These are phyloP conservation scores for Suillus paluster DNA, from an alignment of 768 basidiomycete genomes.

Conservation along the genomic window DNA sequence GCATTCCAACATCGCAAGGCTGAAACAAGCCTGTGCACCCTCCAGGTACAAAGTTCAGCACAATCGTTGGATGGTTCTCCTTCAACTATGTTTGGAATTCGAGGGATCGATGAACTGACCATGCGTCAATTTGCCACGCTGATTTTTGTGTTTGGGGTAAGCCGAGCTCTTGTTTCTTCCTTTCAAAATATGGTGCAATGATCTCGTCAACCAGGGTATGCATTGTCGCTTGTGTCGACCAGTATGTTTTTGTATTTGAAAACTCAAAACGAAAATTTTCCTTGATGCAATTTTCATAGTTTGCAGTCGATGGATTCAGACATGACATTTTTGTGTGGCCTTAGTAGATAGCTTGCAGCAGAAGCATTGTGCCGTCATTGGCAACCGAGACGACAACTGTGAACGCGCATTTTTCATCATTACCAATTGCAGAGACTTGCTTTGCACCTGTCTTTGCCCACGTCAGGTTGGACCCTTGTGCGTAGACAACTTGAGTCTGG, in stretches of 20 bases:
- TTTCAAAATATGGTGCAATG: slow-evolving; percentile 35
- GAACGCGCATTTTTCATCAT: slow-evolving; percentile 48
- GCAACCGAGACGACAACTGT: slow-evolving; percentile 41
- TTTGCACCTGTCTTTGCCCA: slow-evolving; percentile 34
- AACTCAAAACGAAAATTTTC: slow-evolving; percentile 29
- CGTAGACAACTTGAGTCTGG: slow-evolving; percentile 37
- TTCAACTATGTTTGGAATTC: slow-evolving; percentile 42
- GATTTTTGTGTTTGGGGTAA: slow-evolving; percentile 25
- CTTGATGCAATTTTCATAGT: slow-evolving; percentile 25
- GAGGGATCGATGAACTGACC: slow-evolving; percentile 41
- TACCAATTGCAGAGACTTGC: slow-evolving; percentile 40
- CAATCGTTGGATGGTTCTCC: slow-evolving; percentile 33
- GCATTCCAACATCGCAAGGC: slow-evolving; percentile 40
- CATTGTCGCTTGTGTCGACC: slow-evolving; percentile 34
- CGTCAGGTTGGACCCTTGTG: slow-evolving; percentile 21
- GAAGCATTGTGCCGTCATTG: slow-evolving; percentile 37
- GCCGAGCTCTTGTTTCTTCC: background rate
- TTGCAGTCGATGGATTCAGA: no score
- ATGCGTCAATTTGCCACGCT: slow-evolving; percentile 39
- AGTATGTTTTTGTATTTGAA: slow-evolving; percentile 32
- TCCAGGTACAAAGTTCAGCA: slow-evolving; percentile 24
- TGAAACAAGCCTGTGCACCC: slow-evolving; percentile 25
- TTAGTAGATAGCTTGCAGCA: slow-evolving; percentile 42
- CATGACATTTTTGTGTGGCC: slow-evolving; percentile 32
- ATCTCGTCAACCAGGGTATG: slow-evolving; percentile 31